Conservation (phyloP, 2,329 filamentous ascomycete genomes). For the Hyphodiscus sp. region DNA sequence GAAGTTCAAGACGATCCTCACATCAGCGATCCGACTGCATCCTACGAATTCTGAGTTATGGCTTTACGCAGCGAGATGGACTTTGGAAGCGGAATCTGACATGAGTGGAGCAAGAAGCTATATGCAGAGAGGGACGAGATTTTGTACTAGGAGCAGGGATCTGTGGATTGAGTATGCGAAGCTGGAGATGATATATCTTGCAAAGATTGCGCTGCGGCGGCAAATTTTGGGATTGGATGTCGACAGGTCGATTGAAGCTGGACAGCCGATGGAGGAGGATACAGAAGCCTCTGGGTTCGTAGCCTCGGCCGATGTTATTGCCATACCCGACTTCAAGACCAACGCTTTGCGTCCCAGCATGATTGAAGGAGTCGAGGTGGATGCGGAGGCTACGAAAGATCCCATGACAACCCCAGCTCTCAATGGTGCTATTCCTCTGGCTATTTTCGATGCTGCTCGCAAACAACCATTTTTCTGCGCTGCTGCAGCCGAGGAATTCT, state of each 20-base stretch:
- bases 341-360: constrained; percentile 39
- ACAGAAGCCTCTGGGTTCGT: constrained; percentile 31
- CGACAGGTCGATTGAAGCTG: constrained; percentile 35
- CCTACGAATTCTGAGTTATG: constrained; percentile 78
- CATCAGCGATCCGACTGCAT: constrained; percentile 72
- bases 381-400: constrained; percentile 30
- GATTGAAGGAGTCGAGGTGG: constrained; percentile 49
- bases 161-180: constrained; percentile 89
- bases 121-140: constrained; percentile 84
- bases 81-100: constrained; percentile 73
- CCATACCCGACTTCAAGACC: constrained; percentile 44
- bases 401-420: constrained; percentile 65
- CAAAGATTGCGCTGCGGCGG: constrained; percentile 69
- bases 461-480: constrained; percentile 67
- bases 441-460: constrained; percentile 81
- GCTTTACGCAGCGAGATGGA: constrained; percentile 73
- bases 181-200: constrained; percentile 87
- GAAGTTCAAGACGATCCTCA: constrained; percentile 58
- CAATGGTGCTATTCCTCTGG: constrained; percentile 86
- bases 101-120: constrained; percentile 80
- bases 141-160: constrained; percentile 67
- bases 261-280: constrained; percentile 41
- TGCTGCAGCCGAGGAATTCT: constrained; percentile 67
- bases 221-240: constrained; percentile 58
- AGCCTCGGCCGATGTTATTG: constrained; percentile 44